Evolutionary conservation across 805 yeast genomes (phyloP).

Genomic region (Ogataea populi-albae): DNA sequence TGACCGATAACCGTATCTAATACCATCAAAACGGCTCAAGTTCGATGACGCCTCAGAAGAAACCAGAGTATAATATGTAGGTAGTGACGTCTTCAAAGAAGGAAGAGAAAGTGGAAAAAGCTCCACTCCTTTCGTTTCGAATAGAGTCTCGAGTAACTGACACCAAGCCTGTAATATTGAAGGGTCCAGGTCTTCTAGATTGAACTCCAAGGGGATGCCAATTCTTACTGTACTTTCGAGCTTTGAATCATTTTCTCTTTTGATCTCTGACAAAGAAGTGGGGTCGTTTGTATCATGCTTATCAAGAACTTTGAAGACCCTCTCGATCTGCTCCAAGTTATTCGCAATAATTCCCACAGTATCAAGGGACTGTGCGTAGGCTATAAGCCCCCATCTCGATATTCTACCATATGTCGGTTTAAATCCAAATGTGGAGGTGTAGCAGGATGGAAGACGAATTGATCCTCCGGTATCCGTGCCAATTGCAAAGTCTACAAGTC

Average conservation of each 20-base stretch:
- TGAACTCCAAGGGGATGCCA: conserved; percentile 74
- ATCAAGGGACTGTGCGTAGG: conserved; percentile 92
- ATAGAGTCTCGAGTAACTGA: conserved; percentile 41
- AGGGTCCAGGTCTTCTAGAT: conserved; percentile 50
- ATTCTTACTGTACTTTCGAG: conserved; percentile 37
- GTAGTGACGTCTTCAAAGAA: conserved; percentile 59
- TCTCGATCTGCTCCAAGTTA: conserved; percentile 40
- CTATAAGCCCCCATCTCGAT: conserved; percentile 87
- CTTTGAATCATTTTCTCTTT: conserved; percentile 30
- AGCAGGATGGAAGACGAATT: conserved; percentile 87
- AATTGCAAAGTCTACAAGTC: conserved; percentile 65
- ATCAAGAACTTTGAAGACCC: conserved; percentile 58
- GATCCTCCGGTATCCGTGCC: conserved; percentile 99
- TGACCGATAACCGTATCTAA: conserved; percentile 70
- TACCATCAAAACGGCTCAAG: conserved; percentile 84
- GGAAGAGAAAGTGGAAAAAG: conserved; percentile 71
- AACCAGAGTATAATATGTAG: conserved; percentile 82
- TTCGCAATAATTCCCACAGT: conserved; percentile 83
- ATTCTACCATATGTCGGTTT: conserved; percentile 93
- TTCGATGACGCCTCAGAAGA: conserved; percentile 95
- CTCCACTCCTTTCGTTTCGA: conserved; percentile 46
- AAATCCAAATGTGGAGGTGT: conserved; percentile 79
- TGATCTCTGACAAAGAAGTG: conserved; percentile 48
- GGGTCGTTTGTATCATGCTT: conserved; percentile 73
- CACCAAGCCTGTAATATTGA: conserved; percentile 49